A percentile compares a stretch with the other conserved stretches of the same genome.
Evolutionary conservation across 306 rosid species (phyloP).

Genomic region (Begonia fuchsioides): DNA sequence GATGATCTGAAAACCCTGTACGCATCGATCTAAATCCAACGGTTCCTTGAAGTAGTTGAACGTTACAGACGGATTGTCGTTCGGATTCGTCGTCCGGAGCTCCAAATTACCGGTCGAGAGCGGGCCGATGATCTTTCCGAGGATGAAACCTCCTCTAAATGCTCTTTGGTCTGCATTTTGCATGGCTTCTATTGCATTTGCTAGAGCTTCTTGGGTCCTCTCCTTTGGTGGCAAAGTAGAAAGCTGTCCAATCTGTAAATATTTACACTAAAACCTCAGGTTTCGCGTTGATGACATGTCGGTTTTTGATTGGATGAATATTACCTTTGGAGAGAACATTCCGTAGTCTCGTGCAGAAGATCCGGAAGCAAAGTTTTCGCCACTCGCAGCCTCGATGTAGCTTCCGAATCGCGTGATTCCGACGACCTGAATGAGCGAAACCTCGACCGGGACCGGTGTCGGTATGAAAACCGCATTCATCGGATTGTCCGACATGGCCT

Average conservation of each 20-base stretch:
- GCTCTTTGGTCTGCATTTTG: slow-evolving; percentile 23
- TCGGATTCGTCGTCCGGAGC: slow-evolving; percentile 37
- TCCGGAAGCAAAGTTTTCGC: slow-evolving; percentile 37
- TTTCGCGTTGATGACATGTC: background rate
- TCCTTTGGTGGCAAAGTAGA: slow-evolving; percentile 31
- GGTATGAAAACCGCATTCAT: slow-evolving; percentile 59
- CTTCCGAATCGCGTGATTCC: slow-evolving; percentile 34
- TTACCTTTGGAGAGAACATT: slow-evolving; percentile 48
- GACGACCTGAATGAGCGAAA: slow-evolving; percentile 39
- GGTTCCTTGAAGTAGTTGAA: slow-evolving; percentile 64
- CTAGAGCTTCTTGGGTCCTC: slow-evolving; percentile 49
- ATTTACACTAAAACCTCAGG: background rate
- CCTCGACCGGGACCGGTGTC: slow-evolving; percentile 45
- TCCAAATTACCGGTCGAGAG: slow-evolving; percentile 42
- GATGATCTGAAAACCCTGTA: slow-evolving; percentile 33
- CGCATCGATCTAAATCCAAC: slow-evolving; percentile 42
- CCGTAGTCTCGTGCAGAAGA: slow-evolving; percentile 34
- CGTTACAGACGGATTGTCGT: slow-evolving; percentile 55
- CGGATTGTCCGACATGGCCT: slow-evolving; percentile 53
- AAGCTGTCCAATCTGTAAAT: slow-evolving; percentile 32
- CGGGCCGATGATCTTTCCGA: slow-evolving; percentile 58
- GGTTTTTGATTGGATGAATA: background rate
- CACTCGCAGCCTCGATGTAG: slow-evolving; percentile 69
- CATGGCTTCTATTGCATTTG: slow-evolving; percentile 28
- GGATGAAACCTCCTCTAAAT: slow-evolving; percentile 52